Conservation (phyloP, 2,329 filamentous ascomycete genomes). For the Ophiocordyceps polyrhachis-furcata region DNA sequence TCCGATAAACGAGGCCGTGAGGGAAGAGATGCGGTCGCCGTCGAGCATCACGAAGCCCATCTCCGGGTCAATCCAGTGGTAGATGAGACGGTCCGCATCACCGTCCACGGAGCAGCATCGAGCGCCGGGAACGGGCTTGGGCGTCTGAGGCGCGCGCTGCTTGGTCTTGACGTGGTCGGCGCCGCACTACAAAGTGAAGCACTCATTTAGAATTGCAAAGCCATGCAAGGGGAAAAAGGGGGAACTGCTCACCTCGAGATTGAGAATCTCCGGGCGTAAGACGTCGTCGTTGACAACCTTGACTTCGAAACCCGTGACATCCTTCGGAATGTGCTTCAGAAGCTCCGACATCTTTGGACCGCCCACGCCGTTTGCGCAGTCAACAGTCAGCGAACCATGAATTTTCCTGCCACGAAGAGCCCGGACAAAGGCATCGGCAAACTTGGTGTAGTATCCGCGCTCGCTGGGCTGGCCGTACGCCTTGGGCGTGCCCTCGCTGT, state of each 20-base stretch:
- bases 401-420: conserved; percentile 64
- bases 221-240: background rate
- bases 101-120: conserved; percentile 86
- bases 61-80: conserved; percentile 76
- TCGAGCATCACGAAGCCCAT: conserved; percentile 83
- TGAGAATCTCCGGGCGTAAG: conserved; percentile 72
- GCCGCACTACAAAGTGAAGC: conserved; percentile 45
- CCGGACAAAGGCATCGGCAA: conserved; percentile 64
- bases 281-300: conserved; percentile 88
- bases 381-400: conserved; percentile 59
- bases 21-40: conserved; percentile 87
- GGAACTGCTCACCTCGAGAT: conserved; percentile 50
- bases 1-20: conserved; percentile 83
- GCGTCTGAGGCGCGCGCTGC: conserved; percentile 71
- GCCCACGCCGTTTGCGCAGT: conserved; percentile 93
- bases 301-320: conserved; percentile 56
- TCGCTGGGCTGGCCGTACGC: conserved; percentile 82
- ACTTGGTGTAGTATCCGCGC: conserved; percentile 87
- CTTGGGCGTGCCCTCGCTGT: conserved; percentile 73
- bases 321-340: conserved; percentile 59
- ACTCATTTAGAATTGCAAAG: background rate
- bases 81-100: conserved; percentile 87
- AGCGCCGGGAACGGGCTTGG: conserved; percentile 55
- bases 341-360: conserved; percentile 78
- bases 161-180: conserved; percentile 97